A percentile compares a stretch with the other conserved stretches of the same genome.
These are phyloP conservation scores for Pichia nakasei DNA, from an alignment of 805 yeast genomes.

Conservation along the genomic window DNA sequence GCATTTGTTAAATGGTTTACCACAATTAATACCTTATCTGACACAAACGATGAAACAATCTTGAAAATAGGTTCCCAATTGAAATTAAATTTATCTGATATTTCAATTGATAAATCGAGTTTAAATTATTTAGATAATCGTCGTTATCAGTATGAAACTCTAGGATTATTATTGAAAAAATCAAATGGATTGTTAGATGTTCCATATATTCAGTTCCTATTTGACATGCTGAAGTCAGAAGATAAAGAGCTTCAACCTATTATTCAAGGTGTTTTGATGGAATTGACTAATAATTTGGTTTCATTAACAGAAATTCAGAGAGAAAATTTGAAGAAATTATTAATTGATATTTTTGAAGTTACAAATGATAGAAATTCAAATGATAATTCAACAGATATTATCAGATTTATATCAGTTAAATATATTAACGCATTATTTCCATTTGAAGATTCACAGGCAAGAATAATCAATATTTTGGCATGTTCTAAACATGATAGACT, in stretches of 20 bases:
- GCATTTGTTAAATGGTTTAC: constrained; percentile 58
- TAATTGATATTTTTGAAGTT: constrained; percentile 15
- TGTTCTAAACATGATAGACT: constrained; percentile 46
- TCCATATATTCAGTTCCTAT: constrained; percentile 52
- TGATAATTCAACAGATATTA: constrained; percentile 19
- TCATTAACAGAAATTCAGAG: constrained; percentile 32
- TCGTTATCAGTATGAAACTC: constrained; percentile 64
- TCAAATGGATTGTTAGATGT: constrained; percentile 39
- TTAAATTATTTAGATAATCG: constrained; percentile 35
- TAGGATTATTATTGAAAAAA: constrained; percentile 54
- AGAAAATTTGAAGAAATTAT: constrained; percentile 31
- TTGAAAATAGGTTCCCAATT: constrained; percentile 42
- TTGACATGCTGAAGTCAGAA: constrained; percentile 63
- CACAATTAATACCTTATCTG: constrained; percentile 13
- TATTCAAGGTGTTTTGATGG: constrained; percentile 63
- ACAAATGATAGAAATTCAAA: constrained; percentile 19
- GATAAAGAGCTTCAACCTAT: constrained; percentile 51
- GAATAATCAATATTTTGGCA: constrained; percentile 57
- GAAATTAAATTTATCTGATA: constrained; percentile 34
- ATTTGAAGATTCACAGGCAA: constrained; percentile 57
- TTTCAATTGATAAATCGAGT: constrained; percentile 28
- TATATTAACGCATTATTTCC: constrained; percentile 55
- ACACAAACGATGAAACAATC: constrained; percentile 26
- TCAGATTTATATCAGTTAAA: constrained; percentile 58
- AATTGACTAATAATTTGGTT: constrained; percentile 42